A percentile compares a stretch with the other conserved stretches of the same genome.
Conservation (phyloP, 345 rosid genomes). For the Mercurialis annua region DNA sequence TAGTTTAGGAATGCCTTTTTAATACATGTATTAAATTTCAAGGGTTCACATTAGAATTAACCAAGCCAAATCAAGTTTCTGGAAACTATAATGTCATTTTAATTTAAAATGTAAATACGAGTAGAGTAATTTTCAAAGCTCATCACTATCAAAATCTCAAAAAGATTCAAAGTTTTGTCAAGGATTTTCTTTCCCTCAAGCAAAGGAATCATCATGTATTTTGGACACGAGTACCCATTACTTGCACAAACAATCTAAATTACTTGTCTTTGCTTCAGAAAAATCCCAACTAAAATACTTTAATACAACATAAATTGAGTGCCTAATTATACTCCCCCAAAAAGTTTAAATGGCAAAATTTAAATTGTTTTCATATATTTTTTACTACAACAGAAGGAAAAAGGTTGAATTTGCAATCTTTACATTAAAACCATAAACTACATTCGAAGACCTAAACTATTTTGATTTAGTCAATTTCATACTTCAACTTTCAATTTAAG, state of each 20-base stretch:
- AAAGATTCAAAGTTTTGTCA: background rate
- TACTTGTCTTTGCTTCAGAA: conserved; percentile 3
- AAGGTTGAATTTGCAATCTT: too few relatives aligned
- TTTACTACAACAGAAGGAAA: too few relatives aligned
- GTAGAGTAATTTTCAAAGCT: background rate
- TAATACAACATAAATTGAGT: background rate
- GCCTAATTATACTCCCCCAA: background rate
- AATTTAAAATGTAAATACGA: background rate
- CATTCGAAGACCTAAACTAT: too few relatives aligned
- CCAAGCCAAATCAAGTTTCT: background rate
- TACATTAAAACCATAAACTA: too few relatives aligned
- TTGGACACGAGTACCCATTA: background rate
- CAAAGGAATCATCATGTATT: conserved; percentile 19
- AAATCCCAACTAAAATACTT: background rate
- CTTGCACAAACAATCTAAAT: background rate
- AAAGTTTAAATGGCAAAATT: too few relatives aligned
- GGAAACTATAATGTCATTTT: background rate
- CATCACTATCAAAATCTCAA: background rate
- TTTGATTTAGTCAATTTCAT: too few relatives aligned
- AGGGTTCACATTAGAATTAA: background rate
- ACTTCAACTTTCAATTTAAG: too few relatives aligned
- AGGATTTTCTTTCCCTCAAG: conserved; percentile 17
- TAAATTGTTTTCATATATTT: too few relatives aligned
- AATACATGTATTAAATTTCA: background rate
- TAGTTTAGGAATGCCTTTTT: background rate